A percentile compares a stretch with the other conserved stretches of the same genome.
Evolutionary conservation across 176 grass and related monocot genomes (phyloP).

Genomic region (Pontederia paniculata): DNA sequence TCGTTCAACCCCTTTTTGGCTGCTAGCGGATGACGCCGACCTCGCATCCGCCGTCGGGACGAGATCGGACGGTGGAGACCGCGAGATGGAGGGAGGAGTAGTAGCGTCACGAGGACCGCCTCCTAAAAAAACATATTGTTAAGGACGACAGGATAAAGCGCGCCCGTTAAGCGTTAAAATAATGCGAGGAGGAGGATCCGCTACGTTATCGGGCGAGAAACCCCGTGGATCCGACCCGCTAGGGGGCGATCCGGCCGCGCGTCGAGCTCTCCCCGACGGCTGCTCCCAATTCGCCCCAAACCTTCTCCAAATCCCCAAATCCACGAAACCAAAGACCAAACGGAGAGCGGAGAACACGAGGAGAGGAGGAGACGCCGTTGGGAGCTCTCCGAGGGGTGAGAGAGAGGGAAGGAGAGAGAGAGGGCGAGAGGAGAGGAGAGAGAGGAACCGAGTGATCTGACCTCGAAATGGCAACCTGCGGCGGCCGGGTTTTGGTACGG

Average conservation of each 20-base stretch:
- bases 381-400: no score
- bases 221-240: neutral
- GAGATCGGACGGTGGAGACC: neutral
- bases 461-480: neutral
- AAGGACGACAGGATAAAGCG: neutral
- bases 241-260: neutral
- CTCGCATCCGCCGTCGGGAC: slow-evolving; percentile 4
- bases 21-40: neutral
- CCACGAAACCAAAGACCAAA: neutral
- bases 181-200: neutral
- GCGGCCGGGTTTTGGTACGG: neutral
- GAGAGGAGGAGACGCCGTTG: no score
- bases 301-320: slow-evolving; percentile 5
- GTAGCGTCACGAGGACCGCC: neutral
- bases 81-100: neutral
- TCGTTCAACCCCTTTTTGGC: neutral
- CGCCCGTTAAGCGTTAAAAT: slow-evolving; percentile 1
- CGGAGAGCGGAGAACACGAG: neutral
- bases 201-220: slow-evolving; percentile 1
- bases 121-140: neutral
- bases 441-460: neutral
- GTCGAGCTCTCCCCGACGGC: neutral
- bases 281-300: neutral
- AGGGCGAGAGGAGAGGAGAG: neutral
- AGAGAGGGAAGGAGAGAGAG: neutral